Conservation (phyloP, 2,329 filamentous ascomycete species). For the Fusarium odoratissimum region DNA sequence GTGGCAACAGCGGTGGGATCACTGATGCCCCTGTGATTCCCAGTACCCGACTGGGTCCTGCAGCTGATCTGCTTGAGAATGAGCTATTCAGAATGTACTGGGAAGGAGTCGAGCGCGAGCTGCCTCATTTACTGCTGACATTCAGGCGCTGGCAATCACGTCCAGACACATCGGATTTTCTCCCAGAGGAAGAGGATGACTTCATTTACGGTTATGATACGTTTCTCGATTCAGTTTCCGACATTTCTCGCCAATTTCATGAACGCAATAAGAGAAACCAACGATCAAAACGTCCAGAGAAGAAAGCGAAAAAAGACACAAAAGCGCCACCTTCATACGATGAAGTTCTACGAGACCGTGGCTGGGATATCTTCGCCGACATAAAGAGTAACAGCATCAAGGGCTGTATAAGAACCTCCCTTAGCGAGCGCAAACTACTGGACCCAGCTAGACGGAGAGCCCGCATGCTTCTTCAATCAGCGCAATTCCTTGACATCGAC, state of each 20-base stretch:
- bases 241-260: constrained; percentile 47
- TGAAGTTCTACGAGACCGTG: constrained; percentile 33
- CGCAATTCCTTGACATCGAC: constrained; percentile 53
- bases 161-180: constrained; percentile 23
- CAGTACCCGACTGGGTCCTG: constrained; percentile 7
- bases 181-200: constrained; percentile 44
- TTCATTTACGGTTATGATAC: constrained; percentile 54
- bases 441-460: constrained; percentile 37
- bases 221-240: constrained; percentile 52
- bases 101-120: constrained; percentile 50
- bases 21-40: constrained; percentile 14
- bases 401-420: constrained; percentile 1
- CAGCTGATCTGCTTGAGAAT: neutral
- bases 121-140: constrained; percentile 51
- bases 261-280: constrained; percentile 32
- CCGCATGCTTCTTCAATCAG: constrained; percentile 48
- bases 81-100: constrained; percentile 50
- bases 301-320: neutral
- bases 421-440: constrained; percentile 11
- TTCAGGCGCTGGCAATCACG: constrained; percentile 49
- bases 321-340: constrained; percentile 36
- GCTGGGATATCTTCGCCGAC: constrained; percentile 41
- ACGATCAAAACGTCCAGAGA: neutral
- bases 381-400: constrained; percentile 37
- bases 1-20: neutral